Percentiles rank a stretch among this genome's conserved stretches.
Conservation (phyloP, 2,329 filamentous ascomycete species). For the Periconia digitata region DNA sequence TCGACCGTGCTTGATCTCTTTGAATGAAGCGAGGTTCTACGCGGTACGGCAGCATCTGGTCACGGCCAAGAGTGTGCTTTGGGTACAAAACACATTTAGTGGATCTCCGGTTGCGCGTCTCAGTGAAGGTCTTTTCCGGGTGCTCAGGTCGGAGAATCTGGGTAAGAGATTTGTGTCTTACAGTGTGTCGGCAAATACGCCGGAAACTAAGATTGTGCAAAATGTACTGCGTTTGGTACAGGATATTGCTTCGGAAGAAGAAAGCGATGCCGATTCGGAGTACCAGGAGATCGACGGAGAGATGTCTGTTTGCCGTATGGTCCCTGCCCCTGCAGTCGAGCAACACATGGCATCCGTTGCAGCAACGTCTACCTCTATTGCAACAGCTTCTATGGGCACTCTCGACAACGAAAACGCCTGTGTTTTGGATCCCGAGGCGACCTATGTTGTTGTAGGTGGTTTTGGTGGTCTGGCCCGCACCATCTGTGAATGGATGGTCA, state of each 20-base stretch:
- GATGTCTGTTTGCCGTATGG: neutral
- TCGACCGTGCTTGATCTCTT: neutral
- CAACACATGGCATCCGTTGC: neutral
- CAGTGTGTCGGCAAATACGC: neutral
- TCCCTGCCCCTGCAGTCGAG: neutral
- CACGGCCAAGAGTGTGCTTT: neutral
- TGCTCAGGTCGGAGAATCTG: neutral
- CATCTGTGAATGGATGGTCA: constrained; percentile 1
- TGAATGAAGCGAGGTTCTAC: neutral
- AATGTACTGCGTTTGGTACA: neutral
- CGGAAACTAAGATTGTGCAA: neutral
- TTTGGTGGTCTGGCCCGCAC: constrained; percentile 5
- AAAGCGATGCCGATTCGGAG: neutral
- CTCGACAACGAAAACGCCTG: too few species aligned
- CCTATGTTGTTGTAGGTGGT: constrained; percentile 4
- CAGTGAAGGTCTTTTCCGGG: neutral
- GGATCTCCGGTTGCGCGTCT: neutral
- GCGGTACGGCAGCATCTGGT: neutral
- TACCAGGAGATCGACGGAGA: neutral
- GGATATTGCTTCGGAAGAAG: neutral
- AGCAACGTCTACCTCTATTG: neutral
- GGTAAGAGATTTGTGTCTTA: neutral
- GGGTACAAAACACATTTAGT: neutral
- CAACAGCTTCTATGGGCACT: neutral
- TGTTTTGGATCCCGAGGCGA: neutral